Percentiles rank a stretch among this genome's conserved stretches.
These are phyloP conservation scores for Aristolochia californica DNA, from an alignment of 164 flowering plant genomes.

Conservation along the genomic window DNA sequence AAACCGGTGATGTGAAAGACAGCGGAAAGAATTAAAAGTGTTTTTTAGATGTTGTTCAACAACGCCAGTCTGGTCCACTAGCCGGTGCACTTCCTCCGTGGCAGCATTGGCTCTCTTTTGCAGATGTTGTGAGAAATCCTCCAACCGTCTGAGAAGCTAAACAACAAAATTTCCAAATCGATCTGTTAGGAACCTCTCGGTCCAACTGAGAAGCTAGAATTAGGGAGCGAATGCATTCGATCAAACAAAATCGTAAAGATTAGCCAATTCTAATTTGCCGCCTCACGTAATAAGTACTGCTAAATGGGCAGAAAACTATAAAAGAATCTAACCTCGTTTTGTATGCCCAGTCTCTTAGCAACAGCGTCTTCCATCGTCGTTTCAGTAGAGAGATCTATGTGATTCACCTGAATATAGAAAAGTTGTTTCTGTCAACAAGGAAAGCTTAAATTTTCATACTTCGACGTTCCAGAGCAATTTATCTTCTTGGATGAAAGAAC, in stretches of 20 bases:
- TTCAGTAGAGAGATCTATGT: too few relatives aligned
- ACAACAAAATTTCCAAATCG: not conserved
- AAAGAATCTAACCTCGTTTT: constrained; percentile 14
- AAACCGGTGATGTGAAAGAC: constrained; percentile 7
- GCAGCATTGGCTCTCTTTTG: constrained; percentile 15
- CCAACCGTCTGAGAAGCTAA: constrained; percentile 22
- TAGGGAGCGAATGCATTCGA: too few relatives aligned
- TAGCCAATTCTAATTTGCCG: too few relatives aligned
- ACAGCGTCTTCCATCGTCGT: constrained; percentile 12
- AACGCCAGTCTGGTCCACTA: constrained; percentile 13
- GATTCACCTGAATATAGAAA: too few relatives aligned
- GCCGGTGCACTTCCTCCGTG: constrained; percentile 10
- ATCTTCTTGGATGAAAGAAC: too few relatives aligned
- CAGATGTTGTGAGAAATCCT: constrained; percentile 15
- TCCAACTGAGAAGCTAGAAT: too few relatives aligned
- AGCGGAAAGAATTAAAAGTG: constrained; percentile 17
- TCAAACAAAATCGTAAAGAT: too few relatives aligned
- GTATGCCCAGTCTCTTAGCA: constrained; percentile 10
- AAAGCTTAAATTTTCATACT: too few relatives aligned
- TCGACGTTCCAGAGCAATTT: too few relatives aligned
- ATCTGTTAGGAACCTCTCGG: not conserved
- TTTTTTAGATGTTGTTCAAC: constrained; percentile 22
- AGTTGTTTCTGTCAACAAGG: too few relatives aligned
- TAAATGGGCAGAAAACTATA: too few relatives aligned
- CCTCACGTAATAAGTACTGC: too few relatives aligned